phyloP scores from a whole-genome alignment of 768 basidiomycete species.

The Leccinum disarticulatum region DNA sequence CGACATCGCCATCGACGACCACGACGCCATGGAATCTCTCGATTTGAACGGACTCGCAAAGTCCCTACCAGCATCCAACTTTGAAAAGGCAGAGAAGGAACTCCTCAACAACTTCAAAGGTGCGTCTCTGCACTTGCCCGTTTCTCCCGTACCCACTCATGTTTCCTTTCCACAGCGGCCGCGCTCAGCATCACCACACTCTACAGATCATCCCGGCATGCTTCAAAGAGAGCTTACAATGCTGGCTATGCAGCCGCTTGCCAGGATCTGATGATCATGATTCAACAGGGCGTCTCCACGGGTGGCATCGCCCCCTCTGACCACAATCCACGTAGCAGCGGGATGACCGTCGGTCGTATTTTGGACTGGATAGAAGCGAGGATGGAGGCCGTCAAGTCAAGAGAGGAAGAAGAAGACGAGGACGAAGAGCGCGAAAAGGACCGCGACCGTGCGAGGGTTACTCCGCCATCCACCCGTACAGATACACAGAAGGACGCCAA shows the following conservation, averaged over 20 bases:
- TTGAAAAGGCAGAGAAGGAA: slow-evolving; percentile 79
- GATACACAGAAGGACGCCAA: slow-evolving; percentile 22
- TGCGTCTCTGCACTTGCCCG: slow-evolving; percentile 24
- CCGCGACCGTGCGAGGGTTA: slow-evolving; percentile 38
- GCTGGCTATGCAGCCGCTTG: slow-evolving; percentile 79
- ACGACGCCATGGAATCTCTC: slow-evolving; percentile 62
- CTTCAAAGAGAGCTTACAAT: slow-evolving; percentile 79
- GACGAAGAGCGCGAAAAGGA: slow-evolving; percentile 71
- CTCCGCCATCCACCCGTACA: slow-evolving; percentile 20
- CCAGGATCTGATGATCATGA: slow-evolving; percentile 76
- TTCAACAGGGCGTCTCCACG: slow-evolving; percentile 78
- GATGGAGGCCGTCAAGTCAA: slow-evolving; percentile 68
- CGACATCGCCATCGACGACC: slow-evolving; percentile 9
- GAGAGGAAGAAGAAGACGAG: slow-evolving; percentile 82
- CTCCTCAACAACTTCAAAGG: slow-evolving; percentile 82
- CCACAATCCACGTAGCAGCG: slow-evolving; percentile 49
- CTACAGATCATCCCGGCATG: slow-evolving; percentile 74
- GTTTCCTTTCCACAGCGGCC: slow-evolving; percentile 51
- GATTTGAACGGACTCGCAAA: slow-evolving; percentile 77
- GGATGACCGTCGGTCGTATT: slow-evolving; percentile 74
- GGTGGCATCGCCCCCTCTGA: slow-evolving; percentile 43
- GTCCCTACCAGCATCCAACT: slow-evolving; percentile 66
- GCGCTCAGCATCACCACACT: slow-evolving; percentile 83
- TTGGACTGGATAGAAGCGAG: slow-evolving; percentile 87
- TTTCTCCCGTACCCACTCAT: slow-evolving; percentile 17